Base-by-base conservation (phyloP, 805 yeast genomes). In the Wickerhamomyces queroliae region DNA sequence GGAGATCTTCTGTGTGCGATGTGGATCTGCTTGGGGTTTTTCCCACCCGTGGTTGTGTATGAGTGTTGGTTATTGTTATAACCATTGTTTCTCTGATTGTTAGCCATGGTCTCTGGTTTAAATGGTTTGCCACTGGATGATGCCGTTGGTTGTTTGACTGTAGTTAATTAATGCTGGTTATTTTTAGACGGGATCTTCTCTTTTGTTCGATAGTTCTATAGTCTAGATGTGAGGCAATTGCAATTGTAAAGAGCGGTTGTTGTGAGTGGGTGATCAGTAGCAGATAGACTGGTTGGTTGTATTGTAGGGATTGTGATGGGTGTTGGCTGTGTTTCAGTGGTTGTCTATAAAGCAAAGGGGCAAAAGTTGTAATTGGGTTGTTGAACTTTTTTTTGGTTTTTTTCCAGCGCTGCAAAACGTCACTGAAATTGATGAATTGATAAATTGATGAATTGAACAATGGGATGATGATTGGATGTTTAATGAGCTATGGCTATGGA, bases 1-100 rank as follows among this genome's bases (percentile, higher is more conserved):
- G 97, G 97, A 3, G 97, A 84, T 44, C 96, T 76, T 55, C 98
- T 77, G 56, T 93, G 98, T n/a, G 98, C 98, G 48, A 91, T 89
- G 64, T 89, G 95, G 44, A 93, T 70, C 44, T 77, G 78, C 49
- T 74, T 74, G 29, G 83, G 82, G 40, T 61, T 61, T 43, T 67
- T 67, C 30, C 59, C 65, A 15, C 60, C 62, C 4, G 68, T 65
- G 3, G 67, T 57, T 12, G 67, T 57, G 27, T 46, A 51, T n/a
- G 50, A 41, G 16, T 46, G 45, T 34, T 47, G 47, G 18, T 45
- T 49, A 18, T 44, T 46, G 40, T 38, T 44, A 37, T 34, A 41
- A 15, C 47, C 38, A 26, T 42, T 48, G 30, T 43, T 43, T 20
- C 21, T 25, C 13, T 35, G 37, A 33, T 29, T 35, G 33, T 36